phyloP scores from a whole-genome alignment of 2,329 filamentous ascomycete species.

The Dactylellina cionopaga region DNA sequence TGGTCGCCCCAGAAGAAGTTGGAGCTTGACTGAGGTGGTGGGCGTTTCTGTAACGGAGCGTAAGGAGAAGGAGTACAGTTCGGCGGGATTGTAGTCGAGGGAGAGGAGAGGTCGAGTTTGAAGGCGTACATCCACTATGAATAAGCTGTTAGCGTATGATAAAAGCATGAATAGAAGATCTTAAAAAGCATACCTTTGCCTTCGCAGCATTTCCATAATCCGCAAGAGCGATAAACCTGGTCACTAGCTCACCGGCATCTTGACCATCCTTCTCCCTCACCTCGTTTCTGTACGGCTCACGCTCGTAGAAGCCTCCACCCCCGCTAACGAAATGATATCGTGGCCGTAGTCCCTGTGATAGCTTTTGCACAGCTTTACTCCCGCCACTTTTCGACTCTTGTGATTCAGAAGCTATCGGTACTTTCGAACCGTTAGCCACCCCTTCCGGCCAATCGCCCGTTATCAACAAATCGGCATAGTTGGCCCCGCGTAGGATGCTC shows the following conservation, averaged over 20 bases:
- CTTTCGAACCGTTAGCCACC: constrained; percentile 75
- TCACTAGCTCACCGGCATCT: constrained; percentile 68
- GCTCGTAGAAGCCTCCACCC: constrained; percentile 78
- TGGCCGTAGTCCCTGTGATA: constrained; percentile 83
- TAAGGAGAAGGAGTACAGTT: constrained; percentile 83
- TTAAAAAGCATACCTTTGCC: constrained; percentile 75
- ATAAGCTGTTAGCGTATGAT: background rate
- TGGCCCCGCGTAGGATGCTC: constrained; percentile 77
- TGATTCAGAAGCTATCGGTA: constrained; percentile 63
- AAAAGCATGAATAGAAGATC: background rate
- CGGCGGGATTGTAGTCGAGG: constrained; percentile 70
- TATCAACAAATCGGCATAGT: constrained; percentile 84
- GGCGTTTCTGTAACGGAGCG: constrained; percentile 64
- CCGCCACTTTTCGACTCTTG: constrained; percentile 58
- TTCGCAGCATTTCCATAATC: constrained; percentile 79
- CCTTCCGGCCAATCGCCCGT: constrained; percentile 85
- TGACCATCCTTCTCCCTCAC: constrained; percentile 60
- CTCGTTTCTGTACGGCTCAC: constrained; percentile 74
- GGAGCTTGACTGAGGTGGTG: constrained; percentile 64
- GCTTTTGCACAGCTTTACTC: constrained; percentile 77
- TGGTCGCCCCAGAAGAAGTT: constrained; percentile 65
- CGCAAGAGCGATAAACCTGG: constrained; percentile 90
- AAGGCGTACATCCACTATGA: constrained; percentile 68
- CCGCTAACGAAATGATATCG: constrained; percentile 82
- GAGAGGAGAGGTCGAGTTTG: constrained; percentile 71